Evolutionary conservation across 2,329 filamentous ascomycete species (phyloP), one percentile per base, ranked within the genome.

Genomic region (Paracorniculantispora psalliotae): DNA sequence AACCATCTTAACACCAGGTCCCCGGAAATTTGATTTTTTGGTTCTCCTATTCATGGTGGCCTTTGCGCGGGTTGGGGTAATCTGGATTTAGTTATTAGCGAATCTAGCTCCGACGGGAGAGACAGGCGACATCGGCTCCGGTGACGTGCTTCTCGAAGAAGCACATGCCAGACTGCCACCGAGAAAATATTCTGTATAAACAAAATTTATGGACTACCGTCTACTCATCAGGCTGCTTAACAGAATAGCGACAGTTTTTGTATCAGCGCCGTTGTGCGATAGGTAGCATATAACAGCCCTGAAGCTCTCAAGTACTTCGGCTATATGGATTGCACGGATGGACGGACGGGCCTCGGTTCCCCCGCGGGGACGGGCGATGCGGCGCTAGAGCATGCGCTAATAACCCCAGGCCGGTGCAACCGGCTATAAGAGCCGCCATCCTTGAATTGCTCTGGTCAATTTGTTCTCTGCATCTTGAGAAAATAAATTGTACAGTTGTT

Each of bases 321-420:
- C 54, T 57, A 57, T 57, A 57, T 57, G 54, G 23, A 57, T 23
- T 21, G 39, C 52, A 35, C 25, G 39, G 28, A 23, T 21, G 23
- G n/a, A n/a, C n/a, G n/a, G n/a, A 48, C 44, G 44, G 44, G 54
- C 54, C 54, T 57, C 54, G 54, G 54, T 33, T 57, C 54, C 54
- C n/a, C 30, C 33, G 54, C 54, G 53, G 53, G 33, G 26, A 13
- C 43, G 54, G 43, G 23, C 25, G 33, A 41, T 57, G 17, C 33
- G 54, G 54, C 54, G 43, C 44, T 41, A 48, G 33, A 57, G 6
- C 19, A 43, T 17, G 44, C 33, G 44, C 54, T 57, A 57, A 55
- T 57, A 57, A 55, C 5, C 52, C 52, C 52, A 26, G 21, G 41
- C 41, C 21, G 46, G 39, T 44, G 55, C 55, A 51, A 9, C 19